Evolutionary conservation across 129 eudicot species (phyloP).

Genomic region (Flaveria robusta): DNA sequence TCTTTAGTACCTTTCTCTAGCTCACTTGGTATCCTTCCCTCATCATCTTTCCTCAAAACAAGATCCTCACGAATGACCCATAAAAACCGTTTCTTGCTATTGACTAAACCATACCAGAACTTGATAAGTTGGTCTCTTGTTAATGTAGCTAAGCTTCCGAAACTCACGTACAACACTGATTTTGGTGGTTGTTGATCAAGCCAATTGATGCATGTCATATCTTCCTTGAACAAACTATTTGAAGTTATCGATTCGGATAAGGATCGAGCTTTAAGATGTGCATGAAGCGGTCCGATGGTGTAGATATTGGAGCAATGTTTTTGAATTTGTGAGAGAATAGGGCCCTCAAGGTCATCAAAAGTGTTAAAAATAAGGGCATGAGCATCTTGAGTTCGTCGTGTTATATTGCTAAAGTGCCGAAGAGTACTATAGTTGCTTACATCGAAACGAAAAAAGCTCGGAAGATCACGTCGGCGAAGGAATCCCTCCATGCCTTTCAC

Average conservation of each 20-base stretch:
- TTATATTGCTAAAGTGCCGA: slow-evolving; percentile 10
- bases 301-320: slow-evolving; percentile 44
- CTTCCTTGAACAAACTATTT: slow-evolving; percentile 54
- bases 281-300: slow-evolving; percentile 67
- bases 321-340: slow-evolving; percentile 49
- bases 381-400: slow-evolving; percentile 24
- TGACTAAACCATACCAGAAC: slow-evolving; percentile 62
- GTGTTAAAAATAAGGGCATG: slow-evolving; percentile 58
- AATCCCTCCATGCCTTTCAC: slow-evolving; percentile 57
- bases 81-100: slow-evolving; percentile 43
- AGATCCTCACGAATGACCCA: slow-evolving; percentile 55
- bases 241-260: slow-evolving; percentile 32
- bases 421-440: slow-evolving; percentile 9
- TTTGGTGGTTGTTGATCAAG: slow-evolving; percentile 47
- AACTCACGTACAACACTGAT: slow-evolving; percentile 54
- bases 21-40: slow-evolving; percentile 14
- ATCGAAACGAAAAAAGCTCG: slow-evolving; percentile 46
- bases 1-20: slow-evolving; percentile 26
- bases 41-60: slow-evolving; percentile 8
- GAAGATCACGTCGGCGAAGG: slow-evolving; percentile 63
- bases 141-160: slow-evolving; percentile 44
- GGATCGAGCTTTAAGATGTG: slow-evolving; percentile 45
- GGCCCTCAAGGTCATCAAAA: slow-evolving; percentile 61
- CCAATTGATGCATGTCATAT: slow-evolving; percentile 53
- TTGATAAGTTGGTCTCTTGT: slow-evolving; percentile 48